Base-by-base conservation (phyloP, 192 early-diverging fungal species). In the Physocladia obscura region DNA sequence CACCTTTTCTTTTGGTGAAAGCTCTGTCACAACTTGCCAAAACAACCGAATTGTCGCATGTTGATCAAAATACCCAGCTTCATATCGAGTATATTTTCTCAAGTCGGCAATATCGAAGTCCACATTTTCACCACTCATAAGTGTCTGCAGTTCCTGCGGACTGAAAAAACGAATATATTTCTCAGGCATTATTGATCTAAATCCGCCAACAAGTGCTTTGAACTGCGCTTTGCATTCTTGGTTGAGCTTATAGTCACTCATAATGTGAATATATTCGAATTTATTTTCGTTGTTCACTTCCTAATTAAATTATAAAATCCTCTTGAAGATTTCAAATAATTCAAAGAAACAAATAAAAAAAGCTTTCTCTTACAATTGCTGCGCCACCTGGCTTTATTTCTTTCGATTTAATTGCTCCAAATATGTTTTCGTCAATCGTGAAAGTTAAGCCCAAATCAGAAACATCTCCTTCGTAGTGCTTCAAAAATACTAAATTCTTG, bases 401-500 rank as follows among this genome's bases (percentile, higher is more conserved):
- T 60, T 75, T 69, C 5, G 72, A 49, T 31, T 38, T 75, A 1
- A 75, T 36, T 3, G 67, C 29, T 21, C 80, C 80, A 59, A 81
- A 81, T 2, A 71, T 21, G 24, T 81, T 71, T 32, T 63, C 63
- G 64, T 82, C 76, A 58, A 82, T 69, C 0, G 80, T 79, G 54
- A 82, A 82, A 4, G 31, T 82, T 19, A 82, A 55, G 3, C 73
- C 76, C 5, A 82, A 62, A 57, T 82, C 81, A 15, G 51, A 67
- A 27, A 29, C 76, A 70, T 82, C 71, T 2, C 74, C 81, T 34
- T 77, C 77, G 40, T 83, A 83, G 40, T 81, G 64, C 50, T 81
- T 81, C 35, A 81, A 56, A 49, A 81, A 83, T 1, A 70, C 60
- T 19, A 82, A 64, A 49, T 83, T 81, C 34, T 81, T 78, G 56